Conservation (phyloP, 495 filamentous ascomycete genomes). For the Lophiotrema nucula region DNA sequence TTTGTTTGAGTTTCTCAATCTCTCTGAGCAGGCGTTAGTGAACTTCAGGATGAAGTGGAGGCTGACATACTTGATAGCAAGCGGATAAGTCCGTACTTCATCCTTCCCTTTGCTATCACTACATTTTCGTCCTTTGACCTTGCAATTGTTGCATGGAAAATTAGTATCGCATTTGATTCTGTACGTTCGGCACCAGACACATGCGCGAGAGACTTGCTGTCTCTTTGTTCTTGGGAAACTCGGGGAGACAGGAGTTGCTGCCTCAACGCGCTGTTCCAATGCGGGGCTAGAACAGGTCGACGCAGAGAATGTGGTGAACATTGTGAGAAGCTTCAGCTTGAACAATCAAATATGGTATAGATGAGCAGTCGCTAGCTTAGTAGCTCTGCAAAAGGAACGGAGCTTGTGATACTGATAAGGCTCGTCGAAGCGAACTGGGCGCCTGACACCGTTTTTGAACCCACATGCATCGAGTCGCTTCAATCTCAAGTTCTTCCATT, state of each 20-base stretch:
- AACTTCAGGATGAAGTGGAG: slow-evolving; percentile 23
- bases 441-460: too few species aligned
- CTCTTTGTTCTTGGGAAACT: slow-evolving; percentile 32
- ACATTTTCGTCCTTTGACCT: slow-evolving; percentile 40
- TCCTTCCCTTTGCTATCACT: slow-evolving; percentile 24
- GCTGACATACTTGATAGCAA: slow-evolving; percentile 33
- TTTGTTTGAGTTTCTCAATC: slow-evolving; percentile 44
- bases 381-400: too few species aligned
- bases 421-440: too few species aligned
- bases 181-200: slow-evolving; percentile 51
- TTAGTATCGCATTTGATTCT: slow-evolving; percentile 50
- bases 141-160: slow-evolving; percentile 49
- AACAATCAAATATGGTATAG: too few species aligned
- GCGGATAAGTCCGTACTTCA: slow-evolving; percentile 42
- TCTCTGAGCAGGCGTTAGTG: slow-evolving; percentile 33
- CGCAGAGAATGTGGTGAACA: slow-evolving; percentile 12
- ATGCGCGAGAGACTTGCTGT: slow-evolving; percentile 48
- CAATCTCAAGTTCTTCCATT: too few species aligned
- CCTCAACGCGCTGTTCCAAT: not conserved
- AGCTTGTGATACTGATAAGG: too few species aligned
- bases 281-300: not conserved
- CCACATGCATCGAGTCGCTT: too few species aligned
- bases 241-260: not conserved
- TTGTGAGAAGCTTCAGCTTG: not conserved
- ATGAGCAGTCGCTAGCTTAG: too few species aligned